A percentile compares a stretch with the other conserved stretches of the same genome.
phyloP scores from a whole-genome alignment of 768 basidiomycete species.

The Podaxis rugospora region DNA sequence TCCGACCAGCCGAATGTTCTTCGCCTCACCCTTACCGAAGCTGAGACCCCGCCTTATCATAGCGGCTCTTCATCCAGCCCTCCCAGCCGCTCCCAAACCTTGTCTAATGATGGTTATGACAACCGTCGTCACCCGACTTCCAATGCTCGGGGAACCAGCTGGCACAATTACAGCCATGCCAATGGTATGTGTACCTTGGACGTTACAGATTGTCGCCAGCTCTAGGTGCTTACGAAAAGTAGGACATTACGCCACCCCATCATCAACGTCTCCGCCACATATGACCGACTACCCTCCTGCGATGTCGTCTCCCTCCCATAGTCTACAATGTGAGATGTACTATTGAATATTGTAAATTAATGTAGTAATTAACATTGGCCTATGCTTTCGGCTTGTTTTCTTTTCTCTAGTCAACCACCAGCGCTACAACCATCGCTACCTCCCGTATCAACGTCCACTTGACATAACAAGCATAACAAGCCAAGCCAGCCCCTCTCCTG shows the following conservation, averaged over 20 bases:
- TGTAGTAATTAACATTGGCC: constrained; percentile 14
- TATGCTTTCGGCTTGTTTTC: constrained; percentile 14
- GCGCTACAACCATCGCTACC: constrained; percentile 26
- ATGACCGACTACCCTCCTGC: neutral
- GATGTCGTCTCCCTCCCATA: constrained; percentile 7
- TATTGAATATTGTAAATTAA: constrained; percentile 15
- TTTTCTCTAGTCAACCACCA: constrained; percentile 21
- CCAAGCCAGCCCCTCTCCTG: neutral
- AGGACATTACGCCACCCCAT: constrained; percentile 4
- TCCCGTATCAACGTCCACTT: constrained; percentile 7
- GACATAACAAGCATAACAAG: neutral
- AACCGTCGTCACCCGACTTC: constrained; percentile 11
- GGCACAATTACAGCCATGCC: neutral
- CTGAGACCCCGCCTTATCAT: constrained; percentile 37
- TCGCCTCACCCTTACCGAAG: constrained; percentile 43
- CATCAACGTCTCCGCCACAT: constrained; percentile 7
- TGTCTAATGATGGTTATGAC: constrained; percentile 16
- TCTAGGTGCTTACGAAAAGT: neutral
- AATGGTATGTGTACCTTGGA: neutral
- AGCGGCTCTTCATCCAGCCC: constrained; percentile 33
- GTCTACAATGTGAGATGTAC: constrained; percentile 14
- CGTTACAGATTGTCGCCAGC: neutral
- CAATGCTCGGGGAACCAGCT: neutral
- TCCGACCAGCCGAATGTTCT: constrained; percentile 54
- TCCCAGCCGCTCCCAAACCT: constrained; percentile 22